These are phyloP conservation scores for Purshia tridentata DNA, from an alignment of 306 rosid species.

Conservation along the genomic window DNA sequence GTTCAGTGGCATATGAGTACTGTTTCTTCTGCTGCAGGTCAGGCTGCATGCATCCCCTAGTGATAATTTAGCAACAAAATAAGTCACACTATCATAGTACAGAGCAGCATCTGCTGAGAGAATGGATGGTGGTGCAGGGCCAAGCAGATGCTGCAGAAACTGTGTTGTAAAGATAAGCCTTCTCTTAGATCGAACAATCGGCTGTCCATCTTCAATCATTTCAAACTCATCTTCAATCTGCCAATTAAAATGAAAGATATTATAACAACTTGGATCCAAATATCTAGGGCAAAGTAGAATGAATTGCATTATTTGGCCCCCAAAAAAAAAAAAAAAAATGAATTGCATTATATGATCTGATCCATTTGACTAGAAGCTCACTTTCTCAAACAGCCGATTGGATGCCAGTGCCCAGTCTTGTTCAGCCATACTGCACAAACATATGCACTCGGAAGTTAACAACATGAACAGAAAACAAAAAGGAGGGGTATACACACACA, in stretches of 20 bases:
- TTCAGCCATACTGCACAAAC: conserved; percentile 42
- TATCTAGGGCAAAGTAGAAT: neutral
- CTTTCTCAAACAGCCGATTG: conserved; percentile 45
- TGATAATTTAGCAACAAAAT: conserved; percentile 38
- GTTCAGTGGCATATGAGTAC: conserved; percentile 6
- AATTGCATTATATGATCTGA: neutral
- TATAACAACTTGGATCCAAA: neutral
- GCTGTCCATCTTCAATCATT: conserved; percentile 33
- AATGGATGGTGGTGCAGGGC: conserved; percentile 40
- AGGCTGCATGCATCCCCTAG: conserved; percentile 55
- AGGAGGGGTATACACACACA: too few species aligned
- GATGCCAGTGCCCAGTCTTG: conserved; percentile 48
- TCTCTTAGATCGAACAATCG: conserved; percentile 39
- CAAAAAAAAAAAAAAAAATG: too few species aligned
- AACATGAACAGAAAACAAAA: neutral
- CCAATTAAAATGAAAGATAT: conserved; percentile 19
- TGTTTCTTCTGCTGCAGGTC: conserved; percentile 25
- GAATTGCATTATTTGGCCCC: neutral
- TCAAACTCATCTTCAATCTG: conserved; percentile 46
- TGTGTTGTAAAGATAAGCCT: conserved; percentile 47
- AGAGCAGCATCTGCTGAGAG: conserved; percentile 42
- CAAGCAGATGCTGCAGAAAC: conserved; percentile 49
- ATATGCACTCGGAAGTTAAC: conserved; percentile 5
- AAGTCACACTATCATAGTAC: conserved; percentile 39
- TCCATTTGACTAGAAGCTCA: conserved; percentile 17